Conservation (phyloP, 805 yeast species). For the Starmerella ratchasimensis region DNA sequence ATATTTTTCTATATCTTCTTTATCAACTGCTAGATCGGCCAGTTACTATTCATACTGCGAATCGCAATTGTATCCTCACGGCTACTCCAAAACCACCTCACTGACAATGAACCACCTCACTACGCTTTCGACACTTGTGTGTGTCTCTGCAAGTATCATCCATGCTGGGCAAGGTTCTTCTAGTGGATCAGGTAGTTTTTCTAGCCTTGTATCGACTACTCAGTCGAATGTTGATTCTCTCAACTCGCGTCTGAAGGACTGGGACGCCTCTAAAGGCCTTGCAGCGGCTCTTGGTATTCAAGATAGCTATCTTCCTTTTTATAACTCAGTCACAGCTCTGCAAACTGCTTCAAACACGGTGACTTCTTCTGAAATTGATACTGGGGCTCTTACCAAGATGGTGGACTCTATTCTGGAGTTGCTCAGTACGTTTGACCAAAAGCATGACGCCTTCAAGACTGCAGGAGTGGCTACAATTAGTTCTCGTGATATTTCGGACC, state of each 20-base stretch:
- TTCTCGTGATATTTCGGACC: constrained; percentile 9
- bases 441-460: constrained; percentile 1
- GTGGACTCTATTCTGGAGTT: background rate
- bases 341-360: constrained; percentile 1
- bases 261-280: constrained; percentile 1
- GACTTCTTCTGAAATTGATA: background rate
- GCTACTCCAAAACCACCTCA: too few relatives aligned
- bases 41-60: too few relatives aligned
- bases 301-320: background rate
- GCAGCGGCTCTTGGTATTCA: constrained; percentile 5
- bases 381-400: background rate
- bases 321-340: background rate
- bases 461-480: constrained; percentile 1
- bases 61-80: too few relatives aligned
- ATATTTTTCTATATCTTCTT: too few relatives aligned
- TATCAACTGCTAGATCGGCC: too few relatives aligned
- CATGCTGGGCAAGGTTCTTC: too few relatives aligned
- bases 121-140: too few relatives aligned
- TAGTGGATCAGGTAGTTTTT: too few relatives aligned
- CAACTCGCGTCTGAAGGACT: background rate
- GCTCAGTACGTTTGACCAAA: background rate
- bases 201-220: background rate
- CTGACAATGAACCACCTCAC: too few relatives aligned
- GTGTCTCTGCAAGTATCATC: too few relatives aligned
- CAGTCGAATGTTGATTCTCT: background rate